These are phyloP conservation scores for Colletotrichum somersetense DNA, from an alignment of 2,329 filamentous ascomycete genomes.

Conservation along the genomic window DNA sequence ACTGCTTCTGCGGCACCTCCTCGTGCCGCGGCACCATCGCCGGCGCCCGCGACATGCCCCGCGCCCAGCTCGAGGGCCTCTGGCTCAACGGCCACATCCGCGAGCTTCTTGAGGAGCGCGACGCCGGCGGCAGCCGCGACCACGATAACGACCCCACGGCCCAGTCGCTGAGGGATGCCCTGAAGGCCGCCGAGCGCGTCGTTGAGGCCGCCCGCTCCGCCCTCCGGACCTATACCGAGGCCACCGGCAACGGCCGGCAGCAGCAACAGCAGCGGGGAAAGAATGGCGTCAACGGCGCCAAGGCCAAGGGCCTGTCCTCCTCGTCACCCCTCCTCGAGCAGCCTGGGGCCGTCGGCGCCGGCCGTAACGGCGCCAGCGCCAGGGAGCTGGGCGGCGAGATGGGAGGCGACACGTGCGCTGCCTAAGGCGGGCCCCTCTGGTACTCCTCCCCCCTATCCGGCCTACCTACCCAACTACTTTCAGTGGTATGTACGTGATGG, in stretches of 20 bases:
- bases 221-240: conserved; percentile 54
- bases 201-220: conserved; percentile 60
- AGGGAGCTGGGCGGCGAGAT: conserved; percentile 71
- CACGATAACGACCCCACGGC: conserved; percentile 54
- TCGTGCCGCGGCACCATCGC: conserved; percentile 72
- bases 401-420: conserved; percentile 67
- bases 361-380: conserved; percentile 32
- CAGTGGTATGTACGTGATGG: neutral
- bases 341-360: conserved; percentile 47
- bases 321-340: conserved; percentile 39
- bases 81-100: conserved; percentile 74
- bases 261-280: conserved; percentile 9
- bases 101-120: conserved; percentile 62
- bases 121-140: conserved; percentile 37
- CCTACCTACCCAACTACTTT: conserved; percentile 1
- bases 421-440: conserved; percentile 5
- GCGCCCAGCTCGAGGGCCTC: conserved; percentile 65
- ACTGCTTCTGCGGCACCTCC: conserved; percentile 70
- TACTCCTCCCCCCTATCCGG: neutral
- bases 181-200: conserved; percentile 61
- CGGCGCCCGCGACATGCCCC: conserved; percentile 72
- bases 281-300: conserved; percentile 34
- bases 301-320: conserved; percentile 43
- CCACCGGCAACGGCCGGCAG: conserved; percentile 41
- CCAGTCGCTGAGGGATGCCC: conserved; percentile 57